Base-by-base conservation (phyloP, 164 flowering plant species). In the Vitis riparia region DNA sequence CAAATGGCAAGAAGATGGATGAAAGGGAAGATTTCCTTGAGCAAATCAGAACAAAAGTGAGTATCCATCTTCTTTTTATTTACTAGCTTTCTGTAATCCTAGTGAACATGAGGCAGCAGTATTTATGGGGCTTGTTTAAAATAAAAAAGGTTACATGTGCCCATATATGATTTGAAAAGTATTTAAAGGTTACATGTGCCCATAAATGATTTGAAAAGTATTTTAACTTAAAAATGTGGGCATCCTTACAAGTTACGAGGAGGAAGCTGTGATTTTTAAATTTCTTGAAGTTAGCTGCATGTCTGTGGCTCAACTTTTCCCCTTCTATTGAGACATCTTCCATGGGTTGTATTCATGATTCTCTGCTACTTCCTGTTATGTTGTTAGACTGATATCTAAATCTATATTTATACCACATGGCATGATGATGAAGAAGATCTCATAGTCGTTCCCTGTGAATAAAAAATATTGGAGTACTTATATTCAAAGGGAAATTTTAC, bases 31-130 rank as follows among this genome's bases (percentile, higher is more conserved):
- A 87, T 63, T 85, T 91, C 53, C 76, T 92, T 53, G 87, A 86
- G 23, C 97, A 92, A 75, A 94, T 94, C 61, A 83, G 97, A 83
- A 70, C 85, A 66, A 87, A 87, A 86, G 98, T 91, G 73, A 81
- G 87, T 75, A 52, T 8, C 29, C 53, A 57, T 67, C 48, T 62
- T 68, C 59, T 71, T 47, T 27, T 30, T 23, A 9, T 16, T 57
- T 30, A 11, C 6, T 50, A 15, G 17, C 56, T 68, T 74, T 60
- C 47, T 49, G 12, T 57, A n/a, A 62, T 19, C 4, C 12, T 4
- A 44, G 10, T 56, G 66, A 62, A 55, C 47, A 55, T 12, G 16
- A 15, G 5, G 44, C 44, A 37, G 44, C 44, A 37, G 44, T 37
- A 37, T 29, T 55, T 15, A 16, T n/a, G 55, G 9, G 55, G 23